Evolutionary conservation across 2,329 filamentous ascomycete genomes (phyloP), one percentile per base, ranked within the genome.

Genomic region (Cordyceps tenuipes): DNA sequence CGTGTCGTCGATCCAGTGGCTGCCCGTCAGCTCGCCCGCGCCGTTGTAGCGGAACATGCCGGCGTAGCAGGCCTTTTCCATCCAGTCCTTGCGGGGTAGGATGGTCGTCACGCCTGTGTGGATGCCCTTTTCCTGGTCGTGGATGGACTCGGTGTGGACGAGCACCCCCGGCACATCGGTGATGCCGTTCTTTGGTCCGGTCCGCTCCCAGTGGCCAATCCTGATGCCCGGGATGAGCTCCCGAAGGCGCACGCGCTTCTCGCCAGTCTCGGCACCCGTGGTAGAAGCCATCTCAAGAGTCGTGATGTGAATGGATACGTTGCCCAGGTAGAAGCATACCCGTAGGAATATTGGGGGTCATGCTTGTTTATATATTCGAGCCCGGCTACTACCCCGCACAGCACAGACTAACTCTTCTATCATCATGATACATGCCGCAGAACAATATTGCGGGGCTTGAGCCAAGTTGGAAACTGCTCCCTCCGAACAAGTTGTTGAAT

Each of bases 41-140:
- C 82, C 82, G 65, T 85, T 85, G 73, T 85, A 83, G 64, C 77
- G 75, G 70, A 83, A 83, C 46, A 78, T 64, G 39, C 73, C 74
- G 4, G 76, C 72, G 48, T 77, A 74, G 65, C 75, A 76, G 23
- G 75, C 75, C 7, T 73, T 67, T 57, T 71, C 58, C 65, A 76
- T 74, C 74, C 76, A 78, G 31, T 72, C 65, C 23, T 64, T 56
- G 29, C 75, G 73, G 0, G 77, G 77, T 7, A 79, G 66, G 62
- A 79, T 77, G 51, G 74, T 73, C 1, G 77, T 79, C 13, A 78
- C 70, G 57, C 77, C 77, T 0, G 77, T 78, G 63, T 78, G 77
- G 62, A 77, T 67, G 19, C 63, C 64, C 4, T 67, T 69, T 36
- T 70, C 61, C 34, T 63, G 57, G n/a, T 60, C 48, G 48, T 70